Evolutionary conservation across 495 filamentous ascomycete species (phyloP), one percentile per base, ranked within the genome.

Genomic region (Penicillium angulare): DNA sequence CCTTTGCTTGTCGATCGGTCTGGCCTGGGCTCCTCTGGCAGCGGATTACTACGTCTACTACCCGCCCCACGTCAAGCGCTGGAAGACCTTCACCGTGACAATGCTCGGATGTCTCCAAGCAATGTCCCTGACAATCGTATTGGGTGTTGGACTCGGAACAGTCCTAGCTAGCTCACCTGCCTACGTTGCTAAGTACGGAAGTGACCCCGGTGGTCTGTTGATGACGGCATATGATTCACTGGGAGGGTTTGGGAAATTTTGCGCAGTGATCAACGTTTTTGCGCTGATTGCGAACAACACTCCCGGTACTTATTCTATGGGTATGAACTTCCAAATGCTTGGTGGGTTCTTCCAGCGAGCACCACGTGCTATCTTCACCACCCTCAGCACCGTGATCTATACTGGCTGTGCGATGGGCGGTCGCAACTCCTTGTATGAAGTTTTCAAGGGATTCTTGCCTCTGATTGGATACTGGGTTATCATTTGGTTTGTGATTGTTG

Each of bases 301-400:
- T 8, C 79, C 86, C 0, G 82, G 85, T 0, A 80, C 80, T 0
- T 91, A 90, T 63, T 83, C 84, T 21, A 83, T 92, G 50, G 81
- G 82, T 1, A 82, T 93, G 49, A 84, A 85, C 22, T 77, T 91
- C 48, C 89, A 92, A 60, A 80, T 90, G 43, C 66, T 93, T 6
- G 83, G 80, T 0, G 71, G 75, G 10, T 71, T 72, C 46, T 86
- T 84, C 42, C 77, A 79, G 59, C 76, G 69, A 34, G 76, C 92
- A 12, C 88, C 88, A 0, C 80, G 86, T 3, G 87, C 87, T 52
- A 42, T 92, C 41, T 92, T 84, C 78, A 73, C 62, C 2, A 67
- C 66, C 13, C 44, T 75, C 41, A 62, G 57, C 15, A 75, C 72
- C 15, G 43, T 73, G 35, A 57, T 77, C 7, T 77, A 77, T 52